Conservation (phyloP, 2,329 filamentous ascomycete genomes). For the Penicillium thymicola region DNA sequence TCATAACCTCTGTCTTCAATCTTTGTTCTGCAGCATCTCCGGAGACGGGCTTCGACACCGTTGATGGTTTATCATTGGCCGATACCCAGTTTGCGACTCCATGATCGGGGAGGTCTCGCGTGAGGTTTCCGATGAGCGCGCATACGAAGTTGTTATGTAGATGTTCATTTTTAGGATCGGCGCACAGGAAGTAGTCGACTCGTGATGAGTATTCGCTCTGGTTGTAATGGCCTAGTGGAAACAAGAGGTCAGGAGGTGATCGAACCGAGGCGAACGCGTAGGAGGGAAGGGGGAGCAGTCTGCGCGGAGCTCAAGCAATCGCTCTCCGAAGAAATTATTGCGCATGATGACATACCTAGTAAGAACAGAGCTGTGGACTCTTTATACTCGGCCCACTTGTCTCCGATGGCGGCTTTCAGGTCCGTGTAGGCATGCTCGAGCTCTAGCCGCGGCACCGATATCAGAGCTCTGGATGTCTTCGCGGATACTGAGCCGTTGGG, state of each 20-base stretch:
- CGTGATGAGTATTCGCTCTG: constrained; percentile 59
- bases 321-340: background rate
- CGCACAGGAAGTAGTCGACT: constrained; percentile 54
- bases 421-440: constrained; percentile 61
- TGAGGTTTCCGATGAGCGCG: constrained; percentile 58
- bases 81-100: constrained; percentile 64
- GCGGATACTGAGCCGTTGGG: constrained; percentile 33
- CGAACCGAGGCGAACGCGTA: constrained; percentile 4
- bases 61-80: constrained; percentile 54
- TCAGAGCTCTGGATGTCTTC: constrained; percentile 50
- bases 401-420: constrained; percentile 57
- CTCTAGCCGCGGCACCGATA: constrained; percentile 59
- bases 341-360: constrained; percentile 45
- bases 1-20: constrained; percentile 63
- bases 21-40: constrained; percentile 62
- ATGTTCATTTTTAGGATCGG: constrained; percentile 52
- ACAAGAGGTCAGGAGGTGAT: constrained; percentile 21
- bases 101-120: constrained; percentile 59
- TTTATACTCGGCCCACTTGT: constrained; percentile 61
- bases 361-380: constrained; percentile 56
- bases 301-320: background rate
- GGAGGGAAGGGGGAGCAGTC: background rate
- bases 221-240: constrained; percentile 53
- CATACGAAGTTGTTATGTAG: constrained; percentile 62
- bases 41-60: constrained; percentile 50